Base-by-base conservation (phyloP, 2,329 filamentous ascomycete species). In the Fusarium nanum region DNA sequence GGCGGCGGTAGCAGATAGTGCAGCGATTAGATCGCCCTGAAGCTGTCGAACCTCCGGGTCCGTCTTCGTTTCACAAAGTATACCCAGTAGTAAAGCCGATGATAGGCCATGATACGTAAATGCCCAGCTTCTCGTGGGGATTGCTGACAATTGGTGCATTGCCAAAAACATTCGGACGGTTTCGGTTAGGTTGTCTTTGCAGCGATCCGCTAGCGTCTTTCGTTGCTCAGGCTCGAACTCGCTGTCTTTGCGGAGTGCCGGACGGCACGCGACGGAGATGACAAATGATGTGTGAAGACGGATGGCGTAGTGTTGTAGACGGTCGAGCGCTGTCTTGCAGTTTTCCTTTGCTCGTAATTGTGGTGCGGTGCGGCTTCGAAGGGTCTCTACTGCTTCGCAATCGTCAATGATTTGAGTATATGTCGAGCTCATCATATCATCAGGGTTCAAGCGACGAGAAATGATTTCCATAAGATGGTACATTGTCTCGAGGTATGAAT, bases 61-160 rank as follows among this genome's bases (percentile, higher is more conserved):
- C 4, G 85, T 81, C 76, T 90, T 89, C 3, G 88, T 89, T 70
- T 90, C 88, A 50, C 86, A 87, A 2, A 90, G 75, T 53, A 91
- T 89, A 18, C 88, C 88, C 11, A 91, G 84, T 6, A 91, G 81
- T 6, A 91, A 83, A 2, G 89, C 89, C 0, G 89, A 91, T 11
- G 88, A 91, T 10, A 91, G 83, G 3, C 89, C 88, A 71, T 91
- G 88, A 61, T 91, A 91, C 1, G 89, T 91, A 65, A 91, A 91
- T 0, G 89, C 88, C 89, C 89, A 91, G 60, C 87, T 90, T 27
- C 89, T 82, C 0, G 89, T 91, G 2, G 89, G 89, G 48, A 91
- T 90, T 11, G 89, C 86, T 3, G 88, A 90, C 30, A 91, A 80
- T 67, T 90, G 88, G 76, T 91, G 88, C 89, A 91, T 91, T 18